Base-by-base conservation (phyloP, 2,329 filamentous ascomycete species). In the Aspergillus fumigatus region DNA sequence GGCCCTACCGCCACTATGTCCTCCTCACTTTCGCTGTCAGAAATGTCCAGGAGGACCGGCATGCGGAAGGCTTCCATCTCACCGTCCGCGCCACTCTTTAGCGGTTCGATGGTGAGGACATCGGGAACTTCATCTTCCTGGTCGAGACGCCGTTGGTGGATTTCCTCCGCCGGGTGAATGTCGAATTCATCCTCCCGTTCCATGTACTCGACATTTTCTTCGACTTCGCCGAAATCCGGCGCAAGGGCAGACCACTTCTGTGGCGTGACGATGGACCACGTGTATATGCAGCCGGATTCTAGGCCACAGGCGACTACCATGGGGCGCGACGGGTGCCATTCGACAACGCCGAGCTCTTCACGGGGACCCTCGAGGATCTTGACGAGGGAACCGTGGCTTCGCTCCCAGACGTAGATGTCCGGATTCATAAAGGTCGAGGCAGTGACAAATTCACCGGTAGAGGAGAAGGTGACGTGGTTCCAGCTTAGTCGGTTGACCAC, bases 381-480 rank as follows among this genome's bases (percentile, higher is more conserved):
- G 53, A 97, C 92, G 56, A 99, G 78, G 74, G 91, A 96, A 51
- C 94, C 94, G 67, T 95, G 91, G 55, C 88, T 89, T 54, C 94
- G 86, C 76, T 99, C 94, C 94, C 93, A 97, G 27, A 97, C 92
- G 75, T 97, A 97, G 61, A 99, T 89, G 74, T 99, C 93, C 67
- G 97, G 92, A 69, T 99, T 99, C 81, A 97, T 97, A 73, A 92
- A 96, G 1, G 94, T 97, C 26, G 92, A 96, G 0, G 95, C 94
- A 25, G 92, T 92, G 43, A 99, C 92, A 70, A 97, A 97, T 74
- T 99, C 94, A 52, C 92, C 92, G 0, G 90, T 94, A 1, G 90
- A 88, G 68, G 91, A 96, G 72, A 99, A 97, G 0, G 92, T 92
- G 57, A 96, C 92, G 69, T 97, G 92, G 69, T 97, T 99, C 94